Percentiles rank a stretch among this genome's conserved stretches.
Evolutionary conservation across 2,329 filamentous ascomycete species (phyloP).

Genomic region (Neophaeococcomyces aloes): DNA sequence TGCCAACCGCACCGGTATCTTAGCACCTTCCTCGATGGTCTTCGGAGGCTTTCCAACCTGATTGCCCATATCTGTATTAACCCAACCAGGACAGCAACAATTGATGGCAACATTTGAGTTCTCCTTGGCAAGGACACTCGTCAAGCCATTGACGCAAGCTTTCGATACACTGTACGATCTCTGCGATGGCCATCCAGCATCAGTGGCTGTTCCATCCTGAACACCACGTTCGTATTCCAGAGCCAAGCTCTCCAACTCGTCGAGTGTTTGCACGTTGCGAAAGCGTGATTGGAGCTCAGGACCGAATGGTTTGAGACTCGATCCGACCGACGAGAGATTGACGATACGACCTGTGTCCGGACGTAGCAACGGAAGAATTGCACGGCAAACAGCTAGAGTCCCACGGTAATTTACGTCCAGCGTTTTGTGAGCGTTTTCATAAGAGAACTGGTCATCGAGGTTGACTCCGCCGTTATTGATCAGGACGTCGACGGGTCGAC

Average conservation of each 20-base stretch:
- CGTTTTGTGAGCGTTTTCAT: conserved; percentile 1
- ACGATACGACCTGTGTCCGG: not conserved
- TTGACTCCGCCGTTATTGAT: conserved; percentile 11
- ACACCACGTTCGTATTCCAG: not conserved
- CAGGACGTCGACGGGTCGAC: conserved; percentile 3
- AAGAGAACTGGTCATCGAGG: conserved; percentile 1
- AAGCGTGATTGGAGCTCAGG: not conserved
- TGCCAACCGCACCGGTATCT: conserved; percentile 3
- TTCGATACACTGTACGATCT: conserved; percentile 1
- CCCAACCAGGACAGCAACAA: conserved; percentile 7
- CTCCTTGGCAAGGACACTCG: conserved; percentile 1
- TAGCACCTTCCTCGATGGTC: conserved; percentile 1
- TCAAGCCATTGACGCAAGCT: conserved; percentile 4
- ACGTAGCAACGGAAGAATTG: not conserved
- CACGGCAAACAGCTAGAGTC: conserved; percentile 1
- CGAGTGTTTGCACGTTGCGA: not conserved
- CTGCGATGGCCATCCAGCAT: not conserved
- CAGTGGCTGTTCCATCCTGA: not conserved
- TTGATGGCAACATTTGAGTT: conserved; percentile 1
- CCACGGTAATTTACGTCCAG: conserved; percentile 4
- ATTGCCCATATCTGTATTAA: conserved; percentile 5
- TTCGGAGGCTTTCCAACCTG: conserved; percentile 3
- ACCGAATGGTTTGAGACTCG: not conserved
- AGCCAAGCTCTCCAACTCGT: not conserved
- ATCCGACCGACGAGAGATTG: conserved; percentile 2